A percentile compares a stretch with the other conserved stretches of the same genome.
These are phyloP conservation scores for Coemansia asiatica DNA, from an alignment of 192 early-diverging fungal species.

Conservation along the genomic window DNA sequence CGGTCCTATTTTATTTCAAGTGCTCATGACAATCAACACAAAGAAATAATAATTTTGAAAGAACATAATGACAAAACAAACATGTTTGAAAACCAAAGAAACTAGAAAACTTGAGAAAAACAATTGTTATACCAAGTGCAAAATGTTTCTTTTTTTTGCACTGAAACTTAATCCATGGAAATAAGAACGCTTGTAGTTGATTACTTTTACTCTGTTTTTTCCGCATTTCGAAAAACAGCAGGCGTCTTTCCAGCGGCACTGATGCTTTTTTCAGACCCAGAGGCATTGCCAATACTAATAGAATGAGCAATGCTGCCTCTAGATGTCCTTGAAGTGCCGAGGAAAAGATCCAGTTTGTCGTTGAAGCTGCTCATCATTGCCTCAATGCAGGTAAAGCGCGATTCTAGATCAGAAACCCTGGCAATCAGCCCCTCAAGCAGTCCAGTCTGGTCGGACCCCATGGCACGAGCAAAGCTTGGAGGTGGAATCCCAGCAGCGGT, in stretches of 20 bases:
- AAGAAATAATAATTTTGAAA: too few species aligned
- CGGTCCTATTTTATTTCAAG: too few species aligned
- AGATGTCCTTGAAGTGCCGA: constrained; percentile 11
- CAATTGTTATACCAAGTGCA: too few species aligned
- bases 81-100: too few species aligned
- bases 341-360: constrained; percentile 20
- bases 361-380: constrained; percentile 35
- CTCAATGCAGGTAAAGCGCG: constrained; percentile 41
- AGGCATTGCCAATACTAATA: constrained; percentile 4
- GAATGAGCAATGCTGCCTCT: constrained; percentile 5
- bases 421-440: constrained; percentile 15
- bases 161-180: too few species aligned
- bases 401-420: constrained; percentile 37
- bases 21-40: too few species aligned
- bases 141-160: too few species aligned
- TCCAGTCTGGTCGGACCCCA: constrained; percentile 7
- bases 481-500: constrained; percentile 1
- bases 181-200: too few species aligned
- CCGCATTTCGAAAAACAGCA: not conserved
- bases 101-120: too few species aligned
- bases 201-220: not conserved
- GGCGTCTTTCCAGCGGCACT: not conserved
- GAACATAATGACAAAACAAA: too few species aligned
- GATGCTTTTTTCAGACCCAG: not conserved
- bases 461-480: constrained; percentile 9